Conservation (phyloP, 805 yeast species). For the Schwanniomyces polymorphus region DNA sequence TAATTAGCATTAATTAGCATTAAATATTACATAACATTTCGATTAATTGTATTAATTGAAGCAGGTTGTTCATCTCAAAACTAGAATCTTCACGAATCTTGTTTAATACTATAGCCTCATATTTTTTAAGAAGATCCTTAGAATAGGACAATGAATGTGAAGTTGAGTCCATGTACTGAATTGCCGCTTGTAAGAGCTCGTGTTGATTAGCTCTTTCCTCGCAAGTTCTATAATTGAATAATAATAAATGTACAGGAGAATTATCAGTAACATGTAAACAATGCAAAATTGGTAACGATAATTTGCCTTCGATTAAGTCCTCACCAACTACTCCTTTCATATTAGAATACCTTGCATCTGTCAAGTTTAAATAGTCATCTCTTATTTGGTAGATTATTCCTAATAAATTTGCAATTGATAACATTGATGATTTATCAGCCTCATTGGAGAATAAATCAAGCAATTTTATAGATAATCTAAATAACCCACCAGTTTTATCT, state of each 20-base stretch:
- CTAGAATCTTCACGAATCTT: conserved; percentile 7
- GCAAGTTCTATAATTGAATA: conserved; percentile 13
- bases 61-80: conserved; percentile 2
- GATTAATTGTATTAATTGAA: conserved; percentile 12
- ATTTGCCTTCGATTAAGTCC: conserved; percentile 87
- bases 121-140: conserved; percentile 17
- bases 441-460: conserved; percentile 40
- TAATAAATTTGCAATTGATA: conserved; percentile 68
- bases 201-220: conserved; percentile 14
- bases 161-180: conserved; percentile 18
- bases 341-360: conserved; percentile 47
- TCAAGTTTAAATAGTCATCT: conserved; percentile 79
- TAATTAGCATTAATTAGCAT: neutral
- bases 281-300: conserved; percentile 83
- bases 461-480: conserved; percentile 69
- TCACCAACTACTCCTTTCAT: conserved; percentile 75
- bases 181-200: conserved; percentile 16
- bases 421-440: conserved; percentile 5
- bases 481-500: conserved; percentile 86
- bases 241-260: conserved; percentile 23
- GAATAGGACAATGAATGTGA: conserved; percentile 27
- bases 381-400: conserved; percentile 84
- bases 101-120: conserved; percentile 15
- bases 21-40: conserved; percentile 17
- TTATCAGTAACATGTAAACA: conserved; percentile 15